Evolutionary conservation across 2,329 filamentous ascomycete genomes (phyloP).

Genomic region (Colletotrichum zoysiae): DNA sequence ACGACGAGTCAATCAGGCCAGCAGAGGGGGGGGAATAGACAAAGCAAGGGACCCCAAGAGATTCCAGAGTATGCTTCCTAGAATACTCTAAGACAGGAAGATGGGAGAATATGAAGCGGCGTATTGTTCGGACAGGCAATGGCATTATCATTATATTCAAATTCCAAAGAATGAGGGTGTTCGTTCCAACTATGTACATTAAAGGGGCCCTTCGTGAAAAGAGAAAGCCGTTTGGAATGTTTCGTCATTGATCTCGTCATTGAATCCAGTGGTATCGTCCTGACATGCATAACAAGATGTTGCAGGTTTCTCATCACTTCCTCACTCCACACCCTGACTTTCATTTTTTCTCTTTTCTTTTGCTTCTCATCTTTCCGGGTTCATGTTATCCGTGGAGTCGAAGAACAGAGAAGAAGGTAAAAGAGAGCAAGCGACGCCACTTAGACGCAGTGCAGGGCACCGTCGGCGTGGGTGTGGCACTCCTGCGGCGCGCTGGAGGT

Average conservation of each 20-base stretch:
- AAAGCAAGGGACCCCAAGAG: not conserved
- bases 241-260: conserved; percentile 21
- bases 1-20: not conserved
- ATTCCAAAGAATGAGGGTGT: conserved; percentile 33
- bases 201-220: conserved; percentile 25
- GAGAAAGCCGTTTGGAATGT: not conserved
- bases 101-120: not conserved
- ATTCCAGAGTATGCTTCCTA: not conserved
- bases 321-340: conserved; percentile 3
- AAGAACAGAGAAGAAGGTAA: not conserved
- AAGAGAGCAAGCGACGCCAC: too few species aligned
- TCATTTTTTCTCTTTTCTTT: not conserved
- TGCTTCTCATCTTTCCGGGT: not conserved
- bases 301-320: not conserved
- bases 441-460: conserved; percentile 49
- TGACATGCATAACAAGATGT: conserved; percentile 23
- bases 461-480: conserved; percentile 56
- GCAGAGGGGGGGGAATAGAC: not conserved
- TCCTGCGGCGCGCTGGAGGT: conserved; percentile 70
- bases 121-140: conserved; percentile 27
- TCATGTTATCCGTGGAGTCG: not conserved
- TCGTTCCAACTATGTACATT: conserved; percentile 35
- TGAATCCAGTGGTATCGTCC: conserved; percentile 36
- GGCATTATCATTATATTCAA: conserved; percentile 31
- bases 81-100: not conserved